Evolutionary conservation across 2,329 filamentous ascomycete species (phyloP), one percentile per base, ranked within the genome.

Genomic region (Lasiodiplodia hormozganensis): DNA sequence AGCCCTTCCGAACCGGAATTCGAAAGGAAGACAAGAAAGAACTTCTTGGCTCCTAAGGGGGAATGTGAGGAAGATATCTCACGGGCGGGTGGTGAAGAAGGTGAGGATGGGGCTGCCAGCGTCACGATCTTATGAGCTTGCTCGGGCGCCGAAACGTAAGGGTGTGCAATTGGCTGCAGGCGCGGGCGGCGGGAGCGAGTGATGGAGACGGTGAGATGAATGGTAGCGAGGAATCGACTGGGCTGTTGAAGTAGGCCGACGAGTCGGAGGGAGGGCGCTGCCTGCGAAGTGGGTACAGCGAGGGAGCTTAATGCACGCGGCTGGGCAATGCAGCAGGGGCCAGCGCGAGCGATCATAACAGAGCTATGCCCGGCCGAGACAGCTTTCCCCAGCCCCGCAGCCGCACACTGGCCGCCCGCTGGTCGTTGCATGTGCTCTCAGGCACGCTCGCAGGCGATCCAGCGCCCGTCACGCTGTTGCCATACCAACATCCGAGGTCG

Each of bases 21-120:
- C 87, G 87, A 89, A 89, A 89, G 87, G 87, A 89, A 85, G 86
- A 87, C 83, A 89, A 89, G 87, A 89, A 89, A 80, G 77, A 81
- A 81, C 79, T 81, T 80, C 79, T 81, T 80, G 80, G 78, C 79
- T 81, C 79, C 79, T 78, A 76, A 68, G 52, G 66, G 65, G 60
- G 72, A 69, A 53, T 70, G 72, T 62, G 49, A 57, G 71, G 60
- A 70, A 74, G 72, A 74, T 64, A 64, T 64, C 60, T 64, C 60
- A 64, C 58, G 58, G 58, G 38, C 21, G 56, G 43, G 38, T 31
- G 60, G 43, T 51, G 60, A 64, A 64, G 60, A 64, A 40, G 60
- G 60, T 52, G 60, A 56, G 62, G 21, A 2, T 49, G 21, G 31
- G 47, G 72, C 69, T 70, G 77, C 76, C 77, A 78, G 77, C 71